Evolutionary conservation across 495 filamentous ascomycete species (phyloP).

Genomic region (Xylaria scruposa): DNA sequence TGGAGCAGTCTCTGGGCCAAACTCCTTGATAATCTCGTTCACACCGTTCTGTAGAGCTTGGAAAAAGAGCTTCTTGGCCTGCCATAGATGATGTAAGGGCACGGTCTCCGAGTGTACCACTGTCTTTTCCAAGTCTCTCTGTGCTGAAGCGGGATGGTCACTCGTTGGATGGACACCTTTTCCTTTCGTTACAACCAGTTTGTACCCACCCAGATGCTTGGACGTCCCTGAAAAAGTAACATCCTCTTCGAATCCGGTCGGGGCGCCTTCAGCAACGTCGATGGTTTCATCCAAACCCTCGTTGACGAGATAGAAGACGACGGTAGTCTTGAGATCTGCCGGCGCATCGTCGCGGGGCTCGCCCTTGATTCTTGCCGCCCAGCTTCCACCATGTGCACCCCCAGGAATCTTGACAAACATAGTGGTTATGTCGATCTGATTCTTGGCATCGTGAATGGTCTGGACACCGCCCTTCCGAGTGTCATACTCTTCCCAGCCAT

Average conservation of each 20-base stretch:
- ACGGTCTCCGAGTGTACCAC: slow-evolving; percentile 73
- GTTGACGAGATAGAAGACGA: slow-evolving; percentile 80
- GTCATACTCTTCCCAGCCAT: slow-evolving; percentile 98
- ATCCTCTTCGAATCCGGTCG: slow-evolving; percentile 70
- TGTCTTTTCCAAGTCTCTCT: slow-evolving; percentile 73
- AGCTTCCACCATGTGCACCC: slow-evolving; percentile 85
- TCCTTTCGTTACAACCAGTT: slow-evolving; percentile 77
- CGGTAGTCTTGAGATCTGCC: slow-evolving; percentile 69
- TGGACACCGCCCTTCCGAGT: slow-evolving; percentile 83
- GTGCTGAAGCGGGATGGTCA: slow-evolving; percentile 64
- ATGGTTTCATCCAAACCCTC: slow-evolving; percentile 74
- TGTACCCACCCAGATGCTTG: slow-evolving; percentile 81
- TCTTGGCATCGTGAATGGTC: slow-evolving; percentile 86
- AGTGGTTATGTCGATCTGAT: slow-evolving; percentile 87
- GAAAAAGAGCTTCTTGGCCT: slow-evolving; percentile 83
- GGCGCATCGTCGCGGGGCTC: slow-evolving; percentile 71
- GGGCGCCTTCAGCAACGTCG: slow-evolving; percentile 58
- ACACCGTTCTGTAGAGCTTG: slow-evolving; percentile 77
- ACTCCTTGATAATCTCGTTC: slow-evolving; percentile 68
- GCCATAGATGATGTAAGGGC: slow-evolving; percentile 79
- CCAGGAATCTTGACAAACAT: slow-evolving; percentile 93
- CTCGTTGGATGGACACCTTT: slow-evolving; percentile 66
- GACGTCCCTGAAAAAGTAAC: slow-evolving; percentile 79
- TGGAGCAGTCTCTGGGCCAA: slow-evolving; percentile 73
- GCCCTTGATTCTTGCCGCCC: slow-evolving; percentile 89